phyloP scores from a whole-genome alignment of 148 eudicot species.

The Vaccinium corymbosum region DNA sequence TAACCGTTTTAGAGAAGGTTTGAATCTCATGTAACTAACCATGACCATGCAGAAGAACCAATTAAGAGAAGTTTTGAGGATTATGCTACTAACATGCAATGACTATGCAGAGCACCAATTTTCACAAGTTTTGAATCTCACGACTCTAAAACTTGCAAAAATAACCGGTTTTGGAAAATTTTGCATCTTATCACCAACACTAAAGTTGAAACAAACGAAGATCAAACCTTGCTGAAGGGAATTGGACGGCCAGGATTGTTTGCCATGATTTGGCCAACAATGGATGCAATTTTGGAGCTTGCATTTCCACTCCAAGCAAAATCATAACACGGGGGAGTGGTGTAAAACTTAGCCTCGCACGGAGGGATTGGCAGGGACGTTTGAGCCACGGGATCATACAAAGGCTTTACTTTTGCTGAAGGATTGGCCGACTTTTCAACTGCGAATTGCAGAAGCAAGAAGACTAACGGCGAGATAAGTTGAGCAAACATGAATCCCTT shows the following conservation, averaged over 20 bases:
- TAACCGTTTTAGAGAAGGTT: too few relatives aligned
- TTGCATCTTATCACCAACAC: too few relatives aligned
- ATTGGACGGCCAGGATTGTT: conserved; percentile 57
- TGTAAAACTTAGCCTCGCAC: conserved; percentile 52
- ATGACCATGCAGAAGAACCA: too few relatives aligned
- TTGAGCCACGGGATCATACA: conserved; percentile 39
- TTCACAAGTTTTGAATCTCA: too few relatives aligned
- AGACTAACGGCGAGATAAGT: conserved; percentile 65
- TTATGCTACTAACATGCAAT: too few relatives aligned
- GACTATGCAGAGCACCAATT: too few relatives aligned
- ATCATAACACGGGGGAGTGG: conserved; percentile 58
- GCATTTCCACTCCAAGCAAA: conserved; percentile 67
- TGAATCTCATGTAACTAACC: background rate
- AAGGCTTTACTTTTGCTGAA: background rate
- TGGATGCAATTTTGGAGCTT: conserved; percentile 22
- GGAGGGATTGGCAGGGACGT: conserved; percentile 47
- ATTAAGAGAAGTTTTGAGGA: too few relatives aligned
- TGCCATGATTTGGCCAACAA: conserved; percentile 47
- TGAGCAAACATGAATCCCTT: conserved; percentile 51
- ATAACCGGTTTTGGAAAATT: background rate
- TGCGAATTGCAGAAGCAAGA: conserved; percentile 47
- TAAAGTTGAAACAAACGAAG: too few relatives aligned
- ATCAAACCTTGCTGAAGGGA: conserved; percentile 33
- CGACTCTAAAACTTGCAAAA: background rate
- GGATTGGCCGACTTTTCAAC: conserved; percentile 32